Evolutionary conservation across 2,329 filamentous ascomycete species (phyloP), one percentile per base, ranked within the genome.

Genomic region (Cladosporium sp.): DNA sequence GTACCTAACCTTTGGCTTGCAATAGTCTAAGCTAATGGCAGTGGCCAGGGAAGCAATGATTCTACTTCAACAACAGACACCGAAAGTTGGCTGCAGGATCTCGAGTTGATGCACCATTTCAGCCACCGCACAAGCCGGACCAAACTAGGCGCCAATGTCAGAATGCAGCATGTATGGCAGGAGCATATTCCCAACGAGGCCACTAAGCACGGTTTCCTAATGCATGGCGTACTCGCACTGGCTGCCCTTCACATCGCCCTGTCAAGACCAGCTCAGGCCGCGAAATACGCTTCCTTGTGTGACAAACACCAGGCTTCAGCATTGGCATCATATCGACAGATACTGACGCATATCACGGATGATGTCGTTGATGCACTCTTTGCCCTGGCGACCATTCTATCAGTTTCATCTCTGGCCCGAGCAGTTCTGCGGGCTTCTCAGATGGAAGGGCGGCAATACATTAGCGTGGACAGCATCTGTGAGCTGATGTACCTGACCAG

Each of bases 81-180:
- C 1, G 51, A 61, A 2, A 61, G 66, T 40, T 68, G 65, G 64
- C 59, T 68, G n/a, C 64, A 67, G 49, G 65, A 68, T 42, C 65
- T 69, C 42, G 65, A 68, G 40, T 61, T 69, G 9, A 67, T 68
- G 65, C 65, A 67, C 47, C 61, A 69, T 42, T 69, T 66, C 59
- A 39, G 39, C 11, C 49, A 55, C 34, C 30, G 51, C 12, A 59
- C 58, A 8, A 45, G 38, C 30, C 42, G 51, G 11, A 59, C 50
- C 7, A 34, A 49, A 19, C 51, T 64, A 3, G 63, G 63, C 15
- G 38, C 50, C 15, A 55, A 60, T 19, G 55, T 64, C 11, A 57
- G 65, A 19, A 34, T 61, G 12, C 57, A 60, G 19, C 49, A 60
- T 15, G 47, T 69, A 14, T 69, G 65, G 65, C 42, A 56, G 39